These are phyloP conservation scores for Podila epicladia DNA, from an alignment of 192 early-diverging fungal species.

Conservation along the genomic window DNA sequence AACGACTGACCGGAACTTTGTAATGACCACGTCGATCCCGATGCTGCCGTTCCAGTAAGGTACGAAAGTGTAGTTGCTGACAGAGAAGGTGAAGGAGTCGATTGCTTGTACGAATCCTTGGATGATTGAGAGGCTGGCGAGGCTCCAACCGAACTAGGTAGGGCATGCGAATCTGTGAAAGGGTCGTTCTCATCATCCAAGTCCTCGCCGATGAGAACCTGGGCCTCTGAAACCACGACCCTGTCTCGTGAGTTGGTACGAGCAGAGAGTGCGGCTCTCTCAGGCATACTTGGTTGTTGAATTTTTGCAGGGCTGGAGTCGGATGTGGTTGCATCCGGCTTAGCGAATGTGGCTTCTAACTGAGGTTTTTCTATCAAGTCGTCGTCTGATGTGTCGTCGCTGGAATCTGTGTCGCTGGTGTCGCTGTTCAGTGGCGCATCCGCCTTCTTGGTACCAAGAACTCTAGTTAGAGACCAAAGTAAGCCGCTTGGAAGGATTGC, in stretches of 20 bases:
- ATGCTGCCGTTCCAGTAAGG: constrained; percentile 29
- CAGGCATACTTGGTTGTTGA: constrained; percentile 18
- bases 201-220: constrained; percentile 44
- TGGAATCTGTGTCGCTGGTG: constrained; percentile 27
- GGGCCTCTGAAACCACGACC: constrained; percentile 35
- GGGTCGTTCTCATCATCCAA: constrained; percentile 38
- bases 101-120: neutral
- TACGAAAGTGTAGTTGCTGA: constrained; percentile 29
- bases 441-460: constrained; percentile 23
- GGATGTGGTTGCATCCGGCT: neutral
- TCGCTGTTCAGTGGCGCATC: constrained; percentile 33
- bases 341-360: neutral
- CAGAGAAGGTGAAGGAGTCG: constrained; percentile 28
- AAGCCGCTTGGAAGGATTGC: constrained; percentile 27
- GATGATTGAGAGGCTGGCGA: neutral
- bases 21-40: constrained; percentile 42
- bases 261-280: constrained; percentile 14
- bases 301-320: neutral
- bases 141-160: constrained; percentile 1
- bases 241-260: constrained; percentile 17
- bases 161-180: constrained; percentile 43
- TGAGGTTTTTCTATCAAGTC: neutral
- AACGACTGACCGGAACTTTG: constrained; percentile 44
- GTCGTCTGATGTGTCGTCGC: constrained; percentile 7
- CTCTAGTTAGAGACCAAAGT: constrained; percentile 34